Evolutionary conservation across 306 rosid species (phyloP), one percentile per base, ranked within the genome.

Genomic region (Echinosophora koreensis): DNA sequence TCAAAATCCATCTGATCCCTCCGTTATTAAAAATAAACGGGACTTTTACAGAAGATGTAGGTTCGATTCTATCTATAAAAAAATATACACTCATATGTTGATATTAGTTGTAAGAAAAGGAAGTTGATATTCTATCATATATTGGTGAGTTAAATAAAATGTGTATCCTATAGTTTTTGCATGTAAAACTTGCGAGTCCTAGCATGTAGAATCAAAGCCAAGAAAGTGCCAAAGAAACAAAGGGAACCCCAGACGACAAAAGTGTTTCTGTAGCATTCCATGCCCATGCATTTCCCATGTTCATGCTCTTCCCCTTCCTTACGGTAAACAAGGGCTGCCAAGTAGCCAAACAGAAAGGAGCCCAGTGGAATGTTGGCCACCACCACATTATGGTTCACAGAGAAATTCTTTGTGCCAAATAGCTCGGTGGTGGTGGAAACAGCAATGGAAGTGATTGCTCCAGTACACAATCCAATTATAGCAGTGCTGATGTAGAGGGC

Each of bases 331-430:
- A 79, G 13, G 1, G 89, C 91, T 2, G 98, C 92, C 51, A 77
- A n/a, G 76, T 66, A 86, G 0, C 97, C 97, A 57, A 86, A 93
- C 4, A 85, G 17, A 73, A 90, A 85, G 5, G 97, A 93, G 2
- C 97, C 97, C 16, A 89, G 3, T 10, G 97, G 92, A 3, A 93
- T 93, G 35, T 93, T 93, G 8, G 93, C 86, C 6, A 93, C 94
- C 52, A 93, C 63, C 18, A 93, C 79, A 46, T 90, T 93, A 18
- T 93, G 98, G 51, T 93, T 93, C 37, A 93, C 87, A 1, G 93
- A 86, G 90, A 93, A 93, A 32, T 84, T 84, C 17, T 85, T 81
- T 0, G 86, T 76, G 6, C 98, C 98, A 49, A 93, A 93, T 3
- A 93, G 47, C 62, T 90, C 97, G 0, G 85, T 77, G 37, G 97